A percentile compares a stretch with the other conserved stretches of the same genome.
Conservation (phyloP, 225 moss, liverwort and hornwort species). For the Pseudisothecium myosuroides region DNA sequence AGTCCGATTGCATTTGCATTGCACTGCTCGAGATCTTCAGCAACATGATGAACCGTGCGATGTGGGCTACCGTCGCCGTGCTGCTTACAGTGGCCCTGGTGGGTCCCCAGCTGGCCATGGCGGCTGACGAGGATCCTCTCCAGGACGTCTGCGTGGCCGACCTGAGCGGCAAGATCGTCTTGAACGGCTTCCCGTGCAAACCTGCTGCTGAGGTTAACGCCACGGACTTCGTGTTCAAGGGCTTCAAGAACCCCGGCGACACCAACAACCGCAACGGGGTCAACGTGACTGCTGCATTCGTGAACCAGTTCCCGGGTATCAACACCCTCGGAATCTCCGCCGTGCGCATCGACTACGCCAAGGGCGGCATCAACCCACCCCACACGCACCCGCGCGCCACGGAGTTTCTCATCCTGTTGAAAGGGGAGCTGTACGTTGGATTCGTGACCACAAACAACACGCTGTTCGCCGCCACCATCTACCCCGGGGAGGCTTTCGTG, state of each 20-base stretch:
- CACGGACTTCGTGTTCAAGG: not conserved
- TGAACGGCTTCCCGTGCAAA: conserved; percentile 8
- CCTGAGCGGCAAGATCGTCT: not conserved
- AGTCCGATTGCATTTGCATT: not conserved
- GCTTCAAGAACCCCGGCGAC: not conserved
- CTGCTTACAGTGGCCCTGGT: not conserved
- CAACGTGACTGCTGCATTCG: not conserved
- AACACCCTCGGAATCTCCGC: conserved; percentile 30
- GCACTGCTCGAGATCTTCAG: not conserved
- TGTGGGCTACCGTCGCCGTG: not conserved
- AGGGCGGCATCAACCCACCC: conserved; percentile 14
- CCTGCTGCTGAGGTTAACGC: not conserved
- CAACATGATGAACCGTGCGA: not conserved
- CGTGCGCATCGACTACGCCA: conserved; percentile 9
- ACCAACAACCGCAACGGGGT: not conserved
- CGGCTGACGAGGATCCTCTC: conserved; percentile 16
- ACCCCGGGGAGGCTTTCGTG: not conserved
- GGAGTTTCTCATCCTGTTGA: not conserved
- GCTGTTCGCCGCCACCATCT: not conserved
- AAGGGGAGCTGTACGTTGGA: conserved; percentile 7
- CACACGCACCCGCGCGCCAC: conserved; percentile 25
- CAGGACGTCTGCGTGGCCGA: conserved; percentile 10
- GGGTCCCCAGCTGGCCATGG: not conserved
- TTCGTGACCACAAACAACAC: not conserved
- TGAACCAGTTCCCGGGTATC: conserved; percentile 4